A percentile compares a stretch with the other conserved stretches of the same genome.
Conservation (phyloP, 2,329 filamentous ascomycete genomes). For the Botryosphaeria dothidea region DNA sequence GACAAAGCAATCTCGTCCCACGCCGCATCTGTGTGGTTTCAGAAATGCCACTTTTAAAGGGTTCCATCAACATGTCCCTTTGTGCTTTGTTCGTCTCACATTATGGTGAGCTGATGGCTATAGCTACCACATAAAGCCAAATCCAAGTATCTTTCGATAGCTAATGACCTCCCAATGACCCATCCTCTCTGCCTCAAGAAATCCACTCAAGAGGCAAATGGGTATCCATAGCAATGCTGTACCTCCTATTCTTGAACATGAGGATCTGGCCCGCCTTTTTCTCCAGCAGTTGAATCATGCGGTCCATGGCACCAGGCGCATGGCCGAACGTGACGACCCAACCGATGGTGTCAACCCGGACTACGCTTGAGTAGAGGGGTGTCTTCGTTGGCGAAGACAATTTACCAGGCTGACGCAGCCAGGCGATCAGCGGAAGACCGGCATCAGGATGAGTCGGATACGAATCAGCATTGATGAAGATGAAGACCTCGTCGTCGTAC, state of each 20-base stretch:
- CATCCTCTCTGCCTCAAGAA: not conserved
- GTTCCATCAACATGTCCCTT: no score
- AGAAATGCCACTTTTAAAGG: no score
- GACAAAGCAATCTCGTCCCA: no score
- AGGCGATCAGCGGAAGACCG: not conserved
- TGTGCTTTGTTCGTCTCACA: no score
- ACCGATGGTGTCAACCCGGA: not conserved
- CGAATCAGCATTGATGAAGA: not conserved
- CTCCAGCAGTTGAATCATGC: not conserved
- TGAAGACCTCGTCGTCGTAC: not conserved
- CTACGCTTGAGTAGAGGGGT: not conserved
- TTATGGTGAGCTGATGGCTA: no score
- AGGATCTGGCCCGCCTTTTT: not conserved
- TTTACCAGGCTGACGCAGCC: not conserved
- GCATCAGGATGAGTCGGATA: not conserved
- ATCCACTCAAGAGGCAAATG: not conserved
- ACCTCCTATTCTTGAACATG: not conserved
- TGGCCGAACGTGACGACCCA: slow-evolving; percentile 1
- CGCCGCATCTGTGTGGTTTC: no score
- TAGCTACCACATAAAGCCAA: not conserved
- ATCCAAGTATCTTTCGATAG: not conserved
- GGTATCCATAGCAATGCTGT: not conserved
- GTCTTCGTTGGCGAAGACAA: not conserved
- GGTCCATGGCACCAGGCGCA: not conserved
- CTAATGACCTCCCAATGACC: not conserved